Evolutionary conservation across 2,329 filamentous ascomycete genomes (phyloP).

Genomic region (Pseudogymnoascus sp.): DNA sequence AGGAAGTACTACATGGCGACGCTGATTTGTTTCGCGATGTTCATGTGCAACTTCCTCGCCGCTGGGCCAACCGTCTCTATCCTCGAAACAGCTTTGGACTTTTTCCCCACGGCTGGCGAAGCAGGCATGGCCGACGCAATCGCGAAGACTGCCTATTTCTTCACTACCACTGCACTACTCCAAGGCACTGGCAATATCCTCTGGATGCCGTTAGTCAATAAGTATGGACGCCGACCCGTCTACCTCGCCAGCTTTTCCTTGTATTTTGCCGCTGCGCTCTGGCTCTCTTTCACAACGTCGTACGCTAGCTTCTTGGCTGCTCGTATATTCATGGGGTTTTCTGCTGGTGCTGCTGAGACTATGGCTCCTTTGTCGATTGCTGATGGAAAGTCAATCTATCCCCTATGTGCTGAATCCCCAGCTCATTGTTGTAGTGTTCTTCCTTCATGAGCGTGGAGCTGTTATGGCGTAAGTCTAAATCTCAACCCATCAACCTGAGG

Average conservation of each 20-base stretch:
- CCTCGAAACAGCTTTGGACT: slow-evolving; percentile 15
- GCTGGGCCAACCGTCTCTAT: slow-evolving; percentile 20
- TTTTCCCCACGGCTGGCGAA: slow-evolving; percentile 14
- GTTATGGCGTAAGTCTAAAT: slow-evolving; percentile 25
- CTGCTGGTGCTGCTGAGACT: slow-evolving; percentile 40
- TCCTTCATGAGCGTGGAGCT: slow-evolving; percentile 50
- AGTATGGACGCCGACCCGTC: slow-evolving; percentile 19
- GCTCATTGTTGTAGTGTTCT: slow-evolving; percentile 35
- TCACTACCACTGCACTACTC: slow-evolving; percentile 17
- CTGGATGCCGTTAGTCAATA: slow-evolving; percentile 21
- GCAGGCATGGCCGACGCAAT: slow-evolving; percentile 11
- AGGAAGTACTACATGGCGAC: slow-evolving; percentile 13
- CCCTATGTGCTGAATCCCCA: background rate
- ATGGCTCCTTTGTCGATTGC: slow-evolving; percentile 50
- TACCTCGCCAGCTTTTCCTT: slow-evolving; percentile 16
- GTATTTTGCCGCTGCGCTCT: slow-evolving; percentile 14
- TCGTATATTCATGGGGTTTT: slow-evolving; percentile 18
- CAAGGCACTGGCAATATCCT: slow-evolving; percentile 17
- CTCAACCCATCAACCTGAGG: background rate
- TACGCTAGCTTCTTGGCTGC: slow-evolving; percentile 18
- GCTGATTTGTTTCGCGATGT: slow-evolving; percentile 17
- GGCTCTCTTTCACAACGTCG: slow-evolving; percentile 12
- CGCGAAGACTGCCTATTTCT: slow-evolving; percentile 19
- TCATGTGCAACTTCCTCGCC: slow-evolving; percentile 21
- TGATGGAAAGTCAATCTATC: slow-evolving; percentile 27